phyloP scores from a whole-genome alignment of 495 filamentous ascomycete species.

The Xylaria castorea region DNA sequence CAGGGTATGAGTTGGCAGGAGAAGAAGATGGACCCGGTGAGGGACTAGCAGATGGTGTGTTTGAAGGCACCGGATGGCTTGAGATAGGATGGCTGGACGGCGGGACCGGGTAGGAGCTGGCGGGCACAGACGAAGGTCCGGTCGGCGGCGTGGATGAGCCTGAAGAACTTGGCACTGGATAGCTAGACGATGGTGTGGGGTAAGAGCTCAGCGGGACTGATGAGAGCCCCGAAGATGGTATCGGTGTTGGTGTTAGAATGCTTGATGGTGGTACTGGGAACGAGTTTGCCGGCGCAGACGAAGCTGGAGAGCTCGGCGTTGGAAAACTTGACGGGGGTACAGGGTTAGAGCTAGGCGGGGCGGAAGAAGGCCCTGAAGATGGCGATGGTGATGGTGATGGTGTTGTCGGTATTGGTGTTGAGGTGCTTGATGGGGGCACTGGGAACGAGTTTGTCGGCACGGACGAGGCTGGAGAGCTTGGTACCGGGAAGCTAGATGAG shows the following conservation, averaged over 20 bases:
- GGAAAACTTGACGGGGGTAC: background rate
- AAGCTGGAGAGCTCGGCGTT: background rate
- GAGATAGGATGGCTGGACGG: background rate
- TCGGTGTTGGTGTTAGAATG: background rate
- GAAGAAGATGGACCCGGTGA: background rate
- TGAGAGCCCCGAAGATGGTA: background rate
- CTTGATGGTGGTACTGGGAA: background rate
- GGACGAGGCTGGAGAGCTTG: background rate
- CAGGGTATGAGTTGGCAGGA: background rate
- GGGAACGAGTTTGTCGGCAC: background rate
- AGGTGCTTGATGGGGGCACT: slow-evolving; percentile 2
- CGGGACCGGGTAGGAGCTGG: background rate
- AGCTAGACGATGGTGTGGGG: background rate
- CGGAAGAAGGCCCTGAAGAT: background rate
- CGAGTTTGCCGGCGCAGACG: background rate
- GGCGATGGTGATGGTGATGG: too few species aligned
- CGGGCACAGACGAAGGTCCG: background rate
- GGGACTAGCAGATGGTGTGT: background rate
- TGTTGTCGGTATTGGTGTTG: background rate
- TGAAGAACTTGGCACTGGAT: background rate
- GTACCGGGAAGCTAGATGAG: background rate
- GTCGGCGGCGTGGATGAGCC: background rate
- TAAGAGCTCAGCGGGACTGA: background rate
- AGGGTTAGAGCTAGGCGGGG: background rate
- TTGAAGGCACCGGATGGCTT: background rate